Evolutionary conservation across 768 basidiomycete species (phyloP).

Genomic region (Boletus vermiculosoides): DNA sequence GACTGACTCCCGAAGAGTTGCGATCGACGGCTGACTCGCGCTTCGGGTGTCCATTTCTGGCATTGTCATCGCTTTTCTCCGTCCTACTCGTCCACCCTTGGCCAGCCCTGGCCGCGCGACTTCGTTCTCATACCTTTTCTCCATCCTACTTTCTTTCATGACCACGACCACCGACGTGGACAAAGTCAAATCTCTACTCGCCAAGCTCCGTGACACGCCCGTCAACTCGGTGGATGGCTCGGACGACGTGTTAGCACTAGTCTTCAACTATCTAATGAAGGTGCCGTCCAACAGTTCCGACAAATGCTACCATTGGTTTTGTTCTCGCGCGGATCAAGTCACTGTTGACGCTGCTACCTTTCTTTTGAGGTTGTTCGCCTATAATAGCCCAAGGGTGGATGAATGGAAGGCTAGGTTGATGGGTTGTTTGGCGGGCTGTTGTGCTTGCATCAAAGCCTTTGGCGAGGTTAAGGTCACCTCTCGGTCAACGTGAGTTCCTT

Average conservation of each 20-base stretch:
- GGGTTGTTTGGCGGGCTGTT: constrained; percentile 59
- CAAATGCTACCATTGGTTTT: constrained; percentile 75
- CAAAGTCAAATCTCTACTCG: constrained; percentile 50
- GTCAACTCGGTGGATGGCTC: constrained; percentile 48
- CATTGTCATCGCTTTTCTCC: neutral
- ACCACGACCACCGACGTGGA: constrained; percentile 24
- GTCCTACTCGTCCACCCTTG: neutral
- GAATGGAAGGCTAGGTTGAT: constrained; percentile 62
- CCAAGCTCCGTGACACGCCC: constrained; percentile 56
- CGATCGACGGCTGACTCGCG: constrained; percentile 6
- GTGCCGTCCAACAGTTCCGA: constrained; percentile 39
- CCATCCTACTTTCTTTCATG: constrained; percentile 19
- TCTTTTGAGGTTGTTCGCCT: constrained; percentile 80
- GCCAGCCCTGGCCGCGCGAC: neutral
- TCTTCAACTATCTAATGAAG: constrained; percentile 56
- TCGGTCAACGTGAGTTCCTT: constrained; percentile 64
- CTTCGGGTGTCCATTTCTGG: constrained; percentile 13
- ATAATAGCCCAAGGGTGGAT: constrained; percentile 54
- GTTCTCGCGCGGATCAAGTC: constrained; percentile 53
- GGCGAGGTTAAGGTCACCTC: constrained; percentile 64
- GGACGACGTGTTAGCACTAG: constrained; percentile 46
- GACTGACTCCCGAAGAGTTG: neutral
- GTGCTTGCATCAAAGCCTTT: constrained; percentile 66
- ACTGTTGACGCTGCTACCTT: constrained; percentile 74
- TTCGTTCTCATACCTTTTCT: neutral